Evolutionary conservation across 2,329 filamentous ascomycete genomes (phyloP), one percentile per base, ranked within the genome.

Genomic region (Hymenoscyphus repandus): DNA sequence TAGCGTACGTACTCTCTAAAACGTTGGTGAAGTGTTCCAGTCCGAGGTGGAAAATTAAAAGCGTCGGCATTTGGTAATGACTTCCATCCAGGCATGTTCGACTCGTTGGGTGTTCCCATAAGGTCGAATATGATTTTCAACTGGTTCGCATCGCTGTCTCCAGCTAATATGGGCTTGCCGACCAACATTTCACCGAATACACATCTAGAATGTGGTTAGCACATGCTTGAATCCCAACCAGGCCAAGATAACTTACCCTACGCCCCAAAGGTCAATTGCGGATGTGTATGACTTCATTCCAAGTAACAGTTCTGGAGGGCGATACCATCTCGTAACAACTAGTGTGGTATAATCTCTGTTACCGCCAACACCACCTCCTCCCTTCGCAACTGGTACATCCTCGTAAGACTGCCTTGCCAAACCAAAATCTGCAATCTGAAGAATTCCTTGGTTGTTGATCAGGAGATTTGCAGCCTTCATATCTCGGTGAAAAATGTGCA

Each of bases 391-490:
- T 2, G 93, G 93, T 4, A 85, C 82, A 0, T 80, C 78, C 39
- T 95, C 93, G 56, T 96, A 90, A 66, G 96, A 99, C 62, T 95
- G 88, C 63, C 93, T 80, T 6, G 93, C 93, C 32, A 99, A 79
- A 61, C 93, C 93, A 63, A 99, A 99, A 73, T 99, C 93, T 38
- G 90, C 93, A 69, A 99, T 97, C 69, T 97, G 92, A 10, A 99
- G 79, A 50, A 96, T 85, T 18, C 93, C 93, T 49, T 83, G 79
- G 69, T 99, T 97, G 72, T 88, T 95, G 70, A 99, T 99, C 52
- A 99, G 80, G 31, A 99, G 78, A 66, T 99, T 99, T 64, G 93
- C 93, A 2, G 93, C 93, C 73, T 99, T 99, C 91, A 99, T 97
- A 65, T 99, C 93, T 66, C 93, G 85, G 68, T 99, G 93, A 20